Percentiles rank a stretch among this genome's conserved stretches.
phyloP scores from a whole-genome alignment of 768 basidiomycete genomes.

The Lactarius pseudohatsudake region DNA sequence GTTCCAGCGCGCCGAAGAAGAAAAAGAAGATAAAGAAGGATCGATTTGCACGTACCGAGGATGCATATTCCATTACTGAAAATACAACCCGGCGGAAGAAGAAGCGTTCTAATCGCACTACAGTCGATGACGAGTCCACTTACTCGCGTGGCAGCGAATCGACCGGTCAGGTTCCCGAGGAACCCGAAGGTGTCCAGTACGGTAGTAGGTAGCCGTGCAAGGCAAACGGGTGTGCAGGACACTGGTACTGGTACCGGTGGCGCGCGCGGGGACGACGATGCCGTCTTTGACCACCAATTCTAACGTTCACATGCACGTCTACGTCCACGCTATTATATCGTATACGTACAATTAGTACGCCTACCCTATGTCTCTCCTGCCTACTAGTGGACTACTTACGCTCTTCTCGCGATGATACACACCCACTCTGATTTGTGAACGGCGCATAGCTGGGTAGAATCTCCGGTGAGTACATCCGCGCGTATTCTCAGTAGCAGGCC shows the following conservation, averaged over 20 bases:
- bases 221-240: slow-evolving; percentile 73
- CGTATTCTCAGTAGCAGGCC: no score
- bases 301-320: slow-evolving; percentile 2
- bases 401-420: slow-evolving; percentile 1
- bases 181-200: slow-evolving; percentile 68
- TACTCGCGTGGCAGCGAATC: slow-evolving; percentile 39
- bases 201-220: slow-evolving; percentile 42
- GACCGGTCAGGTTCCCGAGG: slow-evolving; percentile 63
- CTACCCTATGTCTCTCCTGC: neutral
- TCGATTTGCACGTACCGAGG: slow-evolving; percentile 83
- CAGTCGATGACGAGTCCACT: slow-evolving; percentile 37
- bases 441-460: no score
- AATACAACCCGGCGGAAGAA: slow-evolving; percentile 50
- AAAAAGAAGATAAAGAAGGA: slow-evolving; percentile 84
- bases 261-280: slow-evolving; percentile 97
- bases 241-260: slow-evolving; percentile 66
- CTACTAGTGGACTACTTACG: neutral
- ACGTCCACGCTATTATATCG: neutral
- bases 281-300: slow-evolving; percentile 74
- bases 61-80: slow-evolving; percentile 58
- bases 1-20: slow-evolving; percentile 49
- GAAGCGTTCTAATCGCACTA: slow-evolving; percentile 58
- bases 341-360: neutral
- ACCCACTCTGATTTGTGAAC: neutral
- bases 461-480: no score